Evolutionary conservation across 306 rosid genomes (phyloP).

Genomic region (Pueraria montana): DNA sequence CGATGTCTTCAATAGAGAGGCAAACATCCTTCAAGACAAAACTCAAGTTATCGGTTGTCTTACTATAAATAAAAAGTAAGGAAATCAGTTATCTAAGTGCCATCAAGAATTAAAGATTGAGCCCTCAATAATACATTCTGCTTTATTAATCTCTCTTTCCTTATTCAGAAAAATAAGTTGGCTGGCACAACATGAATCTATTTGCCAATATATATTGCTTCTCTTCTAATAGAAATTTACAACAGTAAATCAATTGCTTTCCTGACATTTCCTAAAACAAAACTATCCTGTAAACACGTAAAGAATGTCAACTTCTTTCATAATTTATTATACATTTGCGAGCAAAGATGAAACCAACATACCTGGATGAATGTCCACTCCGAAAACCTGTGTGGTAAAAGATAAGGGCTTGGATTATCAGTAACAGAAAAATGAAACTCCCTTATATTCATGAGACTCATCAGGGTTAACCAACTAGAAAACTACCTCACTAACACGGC

Average conservation of each 20-base stretch:
- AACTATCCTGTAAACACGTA: neutral
- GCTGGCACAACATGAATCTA: slow-evolving; percentile 34
- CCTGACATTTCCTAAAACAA: slow-evolving; percentile 34
- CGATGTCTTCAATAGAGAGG: slow-evolving; percentile 33
- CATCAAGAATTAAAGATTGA: slow-evolving; percentile 28
- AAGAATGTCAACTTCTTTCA: neutral
- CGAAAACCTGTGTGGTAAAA: slow-evolving; percentile 77
- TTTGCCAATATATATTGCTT: slow-evolving; percentile 27
- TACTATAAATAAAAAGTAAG: slow-evolving; percentile 5
- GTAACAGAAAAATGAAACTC: slow-evolving; percentile 28
- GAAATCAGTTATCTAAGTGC: slow-evolving; percentile 17
- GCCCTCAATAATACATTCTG: slow-evolving; percentile 18
- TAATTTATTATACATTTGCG: slow-evolving; percentile 9
- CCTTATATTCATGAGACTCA: neutral
- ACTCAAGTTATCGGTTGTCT: slow-evolving; percentile 22
- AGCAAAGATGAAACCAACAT: slow-evolving; percentile 45
- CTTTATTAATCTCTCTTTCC: slow-evolving; percentile 21
- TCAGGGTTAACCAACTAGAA: slow-evolving; percentile 43
- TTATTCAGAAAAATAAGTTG: slow-evolving; percentile 34
- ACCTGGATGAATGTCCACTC: slow-evolving; percentile 97
- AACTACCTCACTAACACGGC: slow-evolving; percentile 88
- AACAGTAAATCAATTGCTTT: slow-evolving; percentile 9
- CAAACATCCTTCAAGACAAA: slow-evolving; percentile 44
- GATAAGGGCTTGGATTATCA: slow-evolving; percentile 41
- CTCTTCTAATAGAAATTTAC: no score